These are phyloP conservation scores for Scutellaria galericulata DNA, from an alignment of 257 asterid species.

Conservation along the genomic window DNA sequence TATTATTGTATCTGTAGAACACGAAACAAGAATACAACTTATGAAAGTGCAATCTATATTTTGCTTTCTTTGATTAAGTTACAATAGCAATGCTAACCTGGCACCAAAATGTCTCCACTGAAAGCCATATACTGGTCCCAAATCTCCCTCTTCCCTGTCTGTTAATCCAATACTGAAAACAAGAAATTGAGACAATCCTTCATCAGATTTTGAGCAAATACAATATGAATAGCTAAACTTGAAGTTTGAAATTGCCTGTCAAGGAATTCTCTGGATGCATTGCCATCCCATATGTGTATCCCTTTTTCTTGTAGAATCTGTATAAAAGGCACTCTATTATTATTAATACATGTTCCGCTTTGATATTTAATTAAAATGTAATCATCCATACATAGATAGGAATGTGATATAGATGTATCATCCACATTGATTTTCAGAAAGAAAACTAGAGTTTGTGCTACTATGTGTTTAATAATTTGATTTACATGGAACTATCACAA, in stretches of 20 bases:
- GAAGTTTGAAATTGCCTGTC: conserved; percentile 55
- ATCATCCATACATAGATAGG: not conserved
- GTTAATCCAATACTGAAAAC: conserved; percentile 59
- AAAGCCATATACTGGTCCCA: conserved; percentile 83
- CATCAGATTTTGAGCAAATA: conserved; percentile 34
- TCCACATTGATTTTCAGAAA: not conserved
- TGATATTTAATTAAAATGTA: not conserved
- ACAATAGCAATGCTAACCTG: conserved; percentile 45
- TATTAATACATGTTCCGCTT: not conserved
- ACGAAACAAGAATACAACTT: not conserved
- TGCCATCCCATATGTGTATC: conserved; percentile 80
- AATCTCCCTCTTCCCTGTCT: conserved; percentile 82
- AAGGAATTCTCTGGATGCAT: conserved; percentile 78
- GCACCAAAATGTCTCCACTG: conserved; percentile 94
- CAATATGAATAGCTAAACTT: conserved; percentile 4
- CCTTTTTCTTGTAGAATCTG: conserved; percentile 75
- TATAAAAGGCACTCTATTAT: conserved; percentile 26
- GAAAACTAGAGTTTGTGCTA: not conserved
- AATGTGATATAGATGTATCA: not conserved
- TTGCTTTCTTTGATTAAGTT: conserved; percentile 18
- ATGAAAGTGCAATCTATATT: not conserved
- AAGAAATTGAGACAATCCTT: not conserved
- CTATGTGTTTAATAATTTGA: not conserved
- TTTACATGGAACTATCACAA: not conserved
- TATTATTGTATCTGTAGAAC: conserved; percentile 62